phyloP scores from a whole-genome alignment of 2,329 filamentous ascomycete genomes.

The Metarhizium sp. region DNA sequence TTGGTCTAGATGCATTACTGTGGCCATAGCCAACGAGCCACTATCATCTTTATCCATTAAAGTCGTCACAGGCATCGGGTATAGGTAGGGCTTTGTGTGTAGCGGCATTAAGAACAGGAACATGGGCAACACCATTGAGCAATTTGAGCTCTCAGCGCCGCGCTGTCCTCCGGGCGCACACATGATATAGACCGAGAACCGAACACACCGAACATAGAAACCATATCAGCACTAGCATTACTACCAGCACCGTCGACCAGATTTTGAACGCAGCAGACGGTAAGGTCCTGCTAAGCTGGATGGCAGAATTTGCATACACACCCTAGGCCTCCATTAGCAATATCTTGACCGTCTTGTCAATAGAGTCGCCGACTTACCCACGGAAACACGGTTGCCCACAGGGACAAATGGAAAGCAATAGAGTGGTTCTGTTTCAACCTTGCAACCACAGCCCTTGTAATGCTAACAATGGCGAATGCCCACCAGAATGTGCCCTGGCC shows the following conservation, averaged over 20 bases:
- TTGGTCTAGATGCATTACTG: too few relatives aligned
- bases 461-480: conserved; percentile 26
- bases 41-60: too few relatives aligned
- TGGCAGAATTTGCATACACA: conserved; percentile 27
- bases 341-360: too few relatives aligned
- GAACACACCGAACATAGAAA: background rate
- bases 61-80: conserved; percentile 50
- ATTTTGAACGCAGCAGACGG: conserved; percentile 27
- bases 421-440: conserved; percentile 7
- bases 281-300: conserved; percentile 26
- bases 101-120: conserved; percentile 53
- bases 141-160: conserved; percentile 47
- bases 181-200: background rate
- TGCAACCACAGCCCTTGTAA: conserved; percentile 13
- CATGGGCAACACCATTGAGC: conserved; percentile 58
- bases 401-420: conserved; percentile 14
- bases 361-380: conserved; percentile 16
- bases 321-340: conserved; percentile 15
- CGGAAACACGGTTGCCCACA: conserved; percentile 28
- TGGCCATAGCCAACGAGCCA: too few relatives aligned
- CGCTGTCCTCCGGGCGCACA: too few relatives aligned
- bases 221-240: conserved; percentile 25
- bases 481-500: conserved; percentile 32
- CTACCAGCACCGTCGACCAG: conserved; percentile 24
- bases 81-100: conserved; percentile 60